Conservation (phyloP, 1,284 basidiomycete species). For the Ceratorhiza oryzae-sativae region DNA sequence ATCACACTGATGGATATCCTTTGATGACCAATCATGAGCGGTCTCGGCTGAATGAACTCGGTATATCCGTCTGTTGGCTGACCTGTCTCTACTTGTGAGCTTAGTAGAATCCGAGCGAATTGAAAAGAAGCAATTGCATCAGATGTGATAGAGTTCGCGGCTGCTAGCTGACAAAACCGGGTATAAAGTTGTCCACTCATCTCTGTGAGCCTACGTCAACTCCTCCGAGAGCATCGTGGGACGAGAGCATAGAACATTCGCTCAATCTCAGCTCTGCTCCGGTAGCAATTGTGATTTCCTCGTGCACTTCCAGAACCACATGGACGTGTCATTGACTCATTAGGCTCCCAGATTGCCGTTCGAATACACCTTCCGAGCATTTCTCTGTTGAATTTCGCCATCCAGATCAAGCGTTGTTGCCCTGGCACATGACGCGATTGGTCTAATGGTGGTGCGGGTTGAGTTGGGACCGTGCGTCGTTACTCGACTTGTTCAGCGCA, state of each 20-base stretch:
- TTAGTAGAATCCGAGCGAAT: no score
- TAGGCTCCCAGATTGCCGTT: neutral
- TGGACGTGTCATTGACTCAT: neutral
- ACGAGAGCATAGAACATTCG: neutral
- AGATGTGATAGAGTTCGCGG: no score
- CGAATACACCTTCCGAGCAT: neutral
- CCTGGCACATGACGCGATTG: neutral
- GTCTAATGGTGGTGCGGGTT: neutral
- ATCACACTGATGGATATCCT: no score
- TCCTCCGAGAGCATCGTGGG: neutral
- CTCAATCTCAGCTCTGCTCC: neutral
- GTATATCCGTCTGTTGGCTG: neutral
- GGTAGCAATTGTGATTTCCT: neutral
- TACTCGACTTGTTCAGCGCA: no score
- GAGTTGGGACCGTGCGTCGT: neutral
- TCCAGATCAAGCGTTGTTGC: neutral
- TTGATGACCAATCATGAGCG: neutral
- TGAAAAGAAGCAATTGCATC: no score
- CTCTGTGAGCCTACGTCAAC: neutral
- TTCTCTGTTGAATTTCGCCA: neutral
- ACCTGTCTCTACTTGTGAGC: no score
- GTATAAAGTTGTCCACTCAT: neutral
- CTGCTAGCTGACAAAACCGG: neutral
- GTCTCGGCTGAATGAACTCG: neutral
- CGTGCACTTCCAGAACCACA: neutral